Evolutionary conservation across 352 stramenopile species (phyloP).

Genomic region (Phytophthora pistaciae): DNA sequence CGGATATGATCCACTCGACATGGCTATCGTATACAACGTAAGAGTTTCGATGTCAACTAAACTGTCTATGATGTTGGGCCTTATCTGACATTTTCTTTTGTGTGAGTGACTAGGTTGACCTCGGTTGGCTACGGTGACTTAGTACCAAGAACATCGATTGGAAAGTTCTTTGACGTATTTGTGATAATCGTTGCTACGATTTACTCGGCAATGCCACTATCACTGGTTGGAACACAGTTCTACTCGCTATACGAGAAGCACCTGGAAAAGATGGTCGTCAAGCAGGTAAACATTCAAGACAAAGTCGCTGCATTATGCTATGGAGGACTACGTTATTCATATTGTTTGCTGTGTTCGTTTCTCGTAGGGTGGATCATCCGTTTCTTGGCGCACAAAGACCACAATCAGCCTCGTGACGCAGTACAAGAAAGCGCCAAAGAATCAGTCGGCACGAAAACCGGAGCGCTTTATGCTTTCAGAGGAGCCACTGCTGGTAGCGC

Average conservation of each 20-base stretch:
- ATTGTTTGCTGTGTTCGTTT: neutral
- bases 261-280: slow-evolving; percentile 67
- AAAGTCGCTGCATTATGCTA: neutral
- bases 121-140: slow-evolving; percentile 84
- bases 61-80: no score
- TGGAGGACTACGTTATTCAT: neutral
- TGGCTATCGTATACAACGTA: slow-evolving; percentile 80
- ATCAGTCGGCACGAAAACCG: slow-evolving; percentile 9
- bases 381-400: slow-evolving; percentile 59
- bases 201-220: slow-evolving; percentile 84
- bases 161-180: slow-evolving; percentile 70
- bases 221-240: slow-evolving; percentile 77
- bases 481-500: slow-evolving; percentile 49
- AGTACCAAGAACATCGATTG: slow-evolving; percentile 63
- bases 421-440: slow-evolving; percentile 21
- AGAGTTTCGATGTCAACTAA: slow-evolving; percentile 4
- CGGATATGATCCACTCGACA: slow-evolving; percentile 74
- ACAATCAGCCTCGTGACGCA: slow-evolving; percentile 38
- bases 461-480: slow-evolving; percentile 52
- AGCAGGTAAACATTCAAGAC: slow-evolving; percentile 45
- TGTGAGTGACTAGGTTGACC: slow-evolving; percentile 52
- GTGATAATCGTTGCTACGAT: slow-evolving; percentile 71
- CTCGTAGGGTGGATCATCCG: slow-evolving; percentile 57
- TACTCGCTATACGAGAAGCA: slow-evolving; percentile 77
- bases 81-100: neutral